Evolutionary conservation across 163 green algal species (phyloP), one percentile per base, ranked within the genome.

Genomic region (Scenedesmus sp.): DNA sequence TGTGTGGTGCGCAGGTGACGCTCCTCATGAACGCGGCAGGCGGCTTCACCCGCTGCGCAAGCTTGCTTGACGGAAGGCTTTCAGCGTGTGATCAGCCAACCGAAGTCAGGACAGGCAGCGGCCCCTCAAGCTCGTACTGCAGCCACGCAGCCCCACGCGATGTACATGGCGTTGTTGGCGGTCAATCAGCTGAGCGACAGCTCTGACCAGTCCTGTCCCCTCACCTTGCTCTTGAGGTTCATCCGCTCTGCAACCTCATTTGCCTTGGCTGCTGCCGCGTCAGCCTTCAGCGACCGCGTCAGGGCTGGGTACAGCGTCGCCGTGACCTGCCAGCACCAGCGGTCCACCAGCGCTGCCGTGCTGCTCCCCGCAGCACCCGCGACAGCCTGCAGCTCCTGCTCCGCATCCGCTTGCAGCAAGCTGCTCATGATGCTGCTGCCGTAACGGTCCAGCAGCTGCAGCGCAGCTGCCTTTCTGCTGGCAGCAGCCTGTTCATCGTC

Each of bases 291-390:
- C 68, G 40, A 18, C 42, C 42, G 30, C 40, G 76, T 91, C 49
- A 79, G 61, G 13, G 73, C 87, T 61, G 22, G 43, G 84, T 65
- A 93, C 76, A 26, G 49, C 82, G 85, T 76, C 30, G 65, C 65
- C 5, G 65, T 76, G 30, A 76, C 26, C 65, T 76, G 65, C 65
- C 65, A 76, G 65, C 65, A 76, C 65, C 65, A 76, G 9, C 65
- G 65, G 65, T 76, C 65, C 9, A 37, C 4, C 9, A 76, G 65
- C 30, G 65, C 65, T 76, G 65, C 30, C 18, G 65, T 37, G 65
- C 65, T 76, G 65, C 65, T 76, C 2, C 83, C 83, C 2, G 61
- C 83, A 43, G 83, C 83, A n/a, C 51, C 37, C 44, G 85, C 85
- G 26, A 59, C 65, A 51, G 42, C 84, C 44, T 70, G 65, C 30